Percentiles rank a stretch among this genome's conserved stretches.
These are phyloP conservation scores for Candida nonsorbophila DNA, from an alignment of 805 yeast genomes.

Conservation along the genomic window DNA sequence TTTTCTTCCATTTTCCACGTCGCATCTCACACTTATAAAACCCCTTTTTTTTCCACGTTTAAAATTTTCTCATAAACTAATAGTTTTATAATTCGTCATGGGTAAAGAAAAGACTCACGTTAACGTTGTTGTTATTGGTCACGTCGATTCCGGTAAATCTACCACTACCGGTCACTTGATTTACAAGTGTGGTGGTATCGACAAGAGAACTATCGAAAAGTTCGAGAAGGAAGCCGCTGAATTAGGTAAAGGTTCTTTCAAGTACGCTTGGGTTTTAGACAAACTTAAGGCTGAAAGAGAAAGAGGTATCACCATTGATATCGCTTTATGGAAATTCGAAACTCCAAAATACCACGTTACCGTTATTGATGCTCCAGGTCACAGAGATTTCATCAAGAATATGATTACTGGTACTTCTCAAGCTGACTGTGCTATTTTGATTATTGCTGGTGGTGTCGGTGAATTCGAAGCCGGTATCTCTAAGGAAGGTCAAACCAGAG, in stretches of 20 bases:
- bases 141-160: slow-evolving; percentile 94
- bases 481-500: slow-evolving; percentile 93
- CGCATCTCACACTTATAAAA: no score
- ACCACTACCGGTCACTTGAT: slow-evolving; percentile 99
- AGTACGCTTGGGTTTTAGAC: slow-evolving; percentile 97
- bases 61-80: no score
- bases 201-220: slow-evolving; percentile 98
- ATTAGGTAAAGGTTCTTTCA: slow-evolving; percentile 95
- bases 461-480: slow-evolving; percentile 95
- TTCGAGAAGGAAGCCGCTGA: slow-evolving; percentile 98
- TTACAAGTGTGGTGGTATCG: slow-evolving; percentile 99
- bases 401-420: slow-evolving; percentile 95
- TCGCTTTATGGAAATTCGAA: slow-evolving; percentile 90
- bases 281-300: slow-evolving; percentile 94
- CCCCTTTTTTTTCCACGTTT: no score
- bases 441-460: slow-evolving; percentile 93
- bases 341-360: slow-evolving; percentile 87
- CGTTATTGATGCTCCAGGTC: slow-evolving; percentile 94
- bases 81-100: slow-evolving; percentile 33
- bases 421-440: slow-evolving; percentile 88
- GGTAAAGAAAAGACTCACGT: slow-evolving; percentile 97
- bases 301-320: slow-evolving; percentile 95
- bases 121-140: slow-evolving; percentile 99
- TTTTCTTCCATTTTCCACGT: no score
- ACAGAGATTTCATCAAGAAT: slow-evolving; percentile 94